phyloP scores from a whole-genome alignment of 768 basidiomycete species.

The Termitomyces sp. region DNA sequence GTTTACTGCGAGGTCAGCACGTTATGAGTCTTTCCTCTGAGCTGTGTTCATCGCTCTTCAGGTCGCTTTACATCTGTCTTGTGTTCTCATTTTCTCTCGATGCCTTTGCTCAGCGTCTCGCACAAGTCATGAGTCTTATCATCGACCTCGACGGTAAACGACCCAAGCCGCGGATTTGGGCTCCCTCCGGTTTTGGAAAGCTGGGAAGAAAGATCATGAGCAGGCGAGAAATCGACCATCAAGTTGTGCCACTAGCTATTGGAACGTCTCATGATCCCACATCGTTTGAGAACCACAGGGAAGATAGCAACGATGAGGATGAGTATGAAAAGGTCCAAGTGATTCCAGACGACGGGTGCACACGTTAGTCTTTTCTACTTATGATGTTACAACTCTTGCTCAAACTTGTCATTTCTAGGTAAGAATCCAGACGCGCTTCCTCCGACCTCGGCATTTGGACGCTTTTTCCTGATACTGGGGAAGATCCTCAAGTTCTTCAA shows the following conservation, averaged over 20 bases:
- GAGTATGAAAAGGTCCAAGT: background rate
- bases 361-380: conserved; percentile 7
- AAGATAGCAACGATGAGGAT: conserved; percentile 18
- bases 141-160: conserved; percentile 32
- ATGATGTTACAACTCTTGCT: background rate
- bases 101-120: conserved; percentile 33
- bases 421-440: conserved; percentile 41
- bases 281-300: conserved; percentile 17
- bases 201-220: conserved; percentile 31
- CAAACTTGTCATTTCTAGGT: conserved; percentile 10
- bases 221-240: conserved; percentile 19
- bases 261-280: conserved; percentile 35
- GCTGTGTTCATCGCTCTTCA: conserved; percentile 9
- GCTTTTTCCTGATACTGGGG: conserved; percentile 26
- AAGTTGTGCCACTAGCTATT: conserved; percentile 27
- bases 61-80: conserved; percentile 42
- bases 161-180: conserved; percentile 35
- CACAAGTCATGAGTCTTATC: conserved; percentile 26
- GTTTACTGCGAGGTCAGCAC: conserved; percentile 35
- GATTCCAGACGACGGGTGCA: conserved; percentile 5
- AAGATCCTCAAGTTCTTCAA: conserved; percentile 34
- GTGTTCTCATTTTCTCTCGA: conserved; percentile 41
- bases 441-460: conserved; percentile 32
- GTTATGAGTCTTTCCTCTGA: background rate
- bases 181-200: conserved; percentile 37